These are phyloP conservation scores for Trichosanthes truncata DNA, from an alignment of 306 rosid genomes.

Conservation along the genomic window DNA sequence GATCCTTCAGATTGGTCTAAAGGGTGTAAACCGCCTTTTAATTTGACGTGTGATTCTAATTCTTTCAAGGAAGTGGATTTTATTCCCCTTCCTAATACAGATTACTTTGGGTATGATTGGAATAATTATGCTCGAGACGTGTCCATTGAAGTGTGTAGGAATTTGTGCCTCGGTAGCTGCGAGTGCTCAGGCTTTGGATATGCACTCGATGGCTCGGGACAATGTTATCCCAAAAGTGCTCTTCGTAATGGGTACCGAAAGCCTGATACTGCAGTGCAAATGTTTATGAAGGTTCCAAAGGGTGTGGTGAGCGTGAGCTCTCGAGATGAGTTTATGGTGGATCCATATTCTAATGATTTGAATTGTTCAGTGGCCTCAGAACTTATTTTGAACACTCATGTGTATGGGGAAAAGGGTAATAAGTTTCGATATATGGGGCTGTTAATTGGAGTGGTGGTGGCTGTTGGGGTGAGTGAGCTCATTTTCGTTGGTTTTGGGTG, in stretches of 20 bases:
- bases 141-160: conserved; percentile 12
- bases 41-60: neutral
- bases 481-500: conserved; percentile 22
- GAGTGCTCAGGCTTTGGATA: conserved; percentile 26
- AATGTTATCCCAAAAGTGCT: conserved; percentile 19
- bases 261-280: neutral
- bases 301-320: neutral
- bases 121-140: neutral
- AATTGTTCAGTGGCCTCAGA: conserved; percentile 8
- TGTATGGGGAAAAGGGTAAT: neutral
- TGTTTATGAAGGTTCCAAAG: neutral
- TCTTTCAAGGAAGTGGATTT: conserved; percentile 2
- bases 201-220: conserved; percentile 20
- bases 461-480: conserved; percentile 14
- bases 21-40: conserved; percentile 22
- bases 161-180: conserved; percentile 10
- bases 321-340: neutral
- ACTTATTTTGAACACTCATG: neutral
- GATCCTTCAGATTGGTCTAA: conserved; percentile 29
- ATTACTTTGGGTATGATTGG: conserved; percentile 25
- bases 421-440: conserved; percentile 7
- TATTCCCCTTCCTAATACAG: conserved; percentile 14
- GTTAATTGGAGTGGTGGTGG: conserved; percentile 17
- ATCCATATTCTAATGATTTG: neutral
- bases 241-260: conserved; percentile 14